A percentile compares a stretch with the other conserved stretches of the same genome.
Evolutionary conservation across 2,329 filamentous ascomycete genomes (phyloP).

Genomic region (Monosporascus sp.): DNA sequence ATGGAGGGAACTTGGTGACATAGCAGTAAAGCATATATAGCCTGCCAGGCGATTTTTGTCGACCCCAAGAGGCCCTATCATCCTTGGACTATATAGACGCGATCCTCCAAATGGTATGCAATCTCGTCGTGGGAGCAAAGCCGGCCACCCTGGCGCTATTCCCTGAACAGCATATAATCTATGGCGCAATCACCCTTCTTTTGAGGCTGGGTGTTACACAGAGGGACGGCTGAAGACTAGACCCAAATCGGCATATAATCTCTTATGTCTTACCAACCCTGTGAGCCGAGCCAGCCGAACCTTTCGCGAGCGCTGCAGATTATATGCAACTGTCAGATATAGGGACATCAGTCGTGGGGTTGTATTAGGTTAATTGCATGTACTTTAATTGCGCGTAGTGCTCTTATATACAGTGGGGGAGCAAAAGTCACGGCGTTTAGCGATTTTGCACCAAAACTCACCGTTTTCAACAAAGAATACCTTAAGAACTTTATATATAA

Average conservation of each 20-base stretch:
- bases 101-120: background rate
- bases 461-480: too few species aligned
- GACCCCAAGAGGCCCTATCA: background rate
- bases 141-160: too few species aligned
- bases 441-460: too few species aligned
- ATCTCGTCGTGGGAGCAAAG: too few species aligned
- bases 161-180: background rate
- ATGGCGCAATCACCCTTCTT: background rate
- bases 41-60: too few species aligned
- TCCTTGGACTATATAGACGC: background rate
- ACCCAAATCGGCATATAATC: conserved; percentile 11
- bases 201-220: background rate
- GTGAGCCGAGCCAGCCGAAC: background rate
- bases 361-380: too few species aligned
- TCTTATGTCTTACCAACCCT: conserved; percentile 1
- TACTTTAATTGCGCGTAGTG: too few species aligned
- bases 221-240: background rate
- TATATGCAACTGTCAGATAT: background rate
- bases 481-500: too few species aligned
- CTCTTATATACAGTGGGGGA: too few species aligned
- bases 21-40: background rate
- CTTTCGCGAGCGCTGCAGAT: background rate
- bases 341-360: too few species aligned
- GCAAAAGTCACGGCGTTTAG: too few species aligned
- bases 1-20: background rate